Evolutionary conservation across 2,329 filamentous ascomycete species (phyloP).

Genomic region (Samsoniella hepiali): DNA sequence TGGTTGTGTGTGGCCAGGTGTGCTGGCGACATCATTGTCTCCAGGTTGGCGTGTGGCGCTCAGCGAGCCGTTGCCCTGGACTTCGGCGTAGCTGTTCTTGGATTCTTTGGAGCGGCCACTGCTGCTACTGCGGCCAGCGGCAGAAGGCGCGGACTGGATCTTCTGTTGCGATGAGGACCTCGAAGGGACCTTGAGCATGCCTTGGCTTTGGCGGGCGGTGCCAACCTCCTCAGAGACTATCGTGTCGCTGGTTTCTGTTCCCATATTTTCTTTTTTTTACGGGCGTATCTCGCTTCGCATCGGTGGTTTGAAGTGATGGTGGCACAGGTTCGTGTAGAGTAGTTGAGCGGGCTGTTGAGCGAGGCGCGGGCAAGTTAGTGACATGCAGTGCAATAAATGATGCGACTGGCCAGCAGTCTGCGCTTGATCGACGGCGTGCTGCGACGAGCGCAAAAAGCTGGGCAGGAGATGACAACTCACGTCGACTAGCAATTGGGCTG

Average conservation of each 20-base stretch:
- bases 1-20: slow-evolving; percentile 48
- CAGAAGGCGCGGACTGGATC: slow-evolving; percentile 56
- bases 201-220: slow-evolving; percentile 47
- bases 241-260: slow-evolving; percentile 41
- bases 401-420: neutral
- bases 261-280: slow-evolving; percentile 35
- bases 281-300: slow-evolving; percentile 35
- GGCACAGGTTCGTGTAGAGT: slow-evolving; percentile 34
- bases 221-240: slow-evolving; percentile 41
- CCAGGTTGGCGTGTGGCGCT: slow-evolving; percentile 61
- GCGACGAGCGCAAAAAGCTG: slow-evolving; percentile 2
- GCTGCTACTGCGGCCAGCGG: slow-evolving; percentile 60
- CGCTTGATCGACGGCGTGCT: neutral
- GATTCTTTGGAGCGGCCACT: slow-evolving; percentile 63
- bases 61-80: slow-evolving; percentile 64
- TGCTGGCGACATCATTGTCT: slow-evolving; percentile 50
- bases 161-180: slow-evolving; percentile 58
- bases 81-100: slow-evolving; percentile 60
- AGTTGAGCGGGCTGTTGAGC: slow-evolving; percentile 15
- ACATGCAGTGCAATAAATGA: neutral
- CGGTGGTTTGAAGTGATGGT: slow-evolving; percentile 27
- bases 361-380: slow-evolving; percentile 1
- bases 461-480: slow-evolving; percentile 12
- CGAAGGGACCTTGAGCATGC: slow-evolving; percentile 57
- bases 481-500: slow-evolving; percentile 15